Conservation (phyloP, 805 yeast genomes). For the Candida insectorum region DNA sequence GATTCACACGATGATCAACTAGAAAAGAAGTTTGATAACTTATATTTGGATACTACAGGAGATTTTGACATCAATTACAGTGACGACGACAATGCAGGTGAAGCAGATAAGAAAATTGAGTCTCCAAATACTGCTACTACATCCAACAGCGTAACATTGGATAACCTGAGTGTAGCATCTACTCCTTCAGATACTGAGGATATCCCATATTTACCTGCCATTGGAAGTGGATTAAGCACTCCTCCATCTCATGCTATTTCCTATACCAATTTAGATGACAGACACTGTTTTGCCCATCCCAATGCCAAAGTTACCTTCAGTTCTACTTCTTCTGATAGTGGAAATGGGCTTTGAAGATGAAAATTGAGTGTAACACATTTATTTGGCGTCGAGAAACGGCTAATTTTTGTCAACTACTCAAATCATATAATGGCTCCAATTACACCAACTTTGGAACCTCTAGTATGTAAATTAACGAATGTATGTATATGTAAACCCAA, state of each 20-base stretch:
- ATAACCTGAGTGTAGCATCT: slow-evolving; percentile 4
- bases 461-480: too few relatives aligned
- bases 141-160: slow-evolving; percentile 3
- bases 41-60: slow-evolving; percentile 8
- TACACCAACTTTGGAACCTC: too few relatives aligned
- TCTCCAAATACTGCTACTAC: background rate
- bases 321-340: slow-evolving; percentile 6
- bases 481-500: too few relatives aligned
- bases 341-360: slow-evolving; percentile 1
- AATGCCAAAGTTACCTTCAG: slow-evolving; percentile 31
- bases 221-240: slow-evolving; percentile 28
- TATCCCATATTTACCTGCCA: slow-evolving; percentile 24
- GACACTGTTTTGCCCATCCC: slow-evolving; percentile 43
- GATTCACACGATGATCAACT: slow-evolving; percentile 12
- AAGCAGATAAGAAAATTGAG: slow-evolving; percentile 1
- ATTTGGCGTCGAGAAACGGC: too few relatives aligned
- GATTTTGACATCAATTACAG: slow-evolving; percentile 37
- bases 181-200: slow-evolving; percentile 19
- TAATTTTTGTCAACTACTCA: too few relatives aligned
- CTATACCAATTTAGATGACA: slow-evolving; percentile 26
- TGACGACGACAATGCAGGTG: slow-evolving; percentile 17
- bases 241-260: slow-evolving; percentile 21
- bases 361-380: too few relatives aligned
- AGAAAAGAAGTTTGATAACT: slow-evolving; percentile 9
- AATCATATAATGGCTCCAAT: slow-evolving; percentile 1